Conservation (phyloP, 2,329 filamentous ascomycete species). For the Blastomyces silverae region DNA sequence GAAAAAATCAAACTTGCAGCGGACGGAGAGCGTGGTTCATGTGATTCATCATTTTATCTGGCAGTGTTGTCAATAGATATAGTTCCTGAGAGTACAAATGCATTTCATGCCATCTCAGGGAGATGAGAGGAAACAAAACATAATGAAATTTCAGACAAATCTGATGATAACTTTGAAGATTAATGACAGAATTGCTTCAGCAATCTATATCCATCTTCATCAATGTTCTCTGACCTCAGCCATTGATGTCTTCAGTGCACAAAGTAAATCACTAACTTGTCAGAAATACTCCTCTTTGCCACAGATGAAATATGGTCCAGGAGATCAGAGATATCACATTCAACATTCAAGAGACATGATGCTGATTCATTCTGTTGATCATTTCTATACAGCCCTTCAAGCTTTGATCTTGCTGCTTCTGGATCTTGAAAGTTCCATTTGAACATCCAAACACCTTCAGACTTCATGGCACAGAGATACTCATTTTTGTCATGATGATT, state of each 20-base stretch:
- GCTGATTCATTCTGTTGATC: not conserved
- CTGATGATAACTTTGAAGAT: not conserved
- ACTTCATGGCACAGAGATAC: conserved; percentile 8
- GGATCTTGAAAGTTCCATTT: conserved; percentile 6
- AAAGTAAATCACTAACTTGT: not conserved
- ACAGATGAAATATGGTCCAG: conserved; percentile 3
- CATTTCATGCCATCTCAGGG: not conserved
- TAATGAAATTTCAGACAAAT: not conserved
- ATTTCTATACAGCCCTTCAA: conserved; percentile 1
- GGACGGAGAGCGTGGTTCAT: not conserved
- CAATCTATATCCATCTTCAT: not conserved
- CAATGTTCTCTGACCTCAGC: conserved; percentile 2
- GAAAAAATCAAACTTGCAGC: conserved; percentile 3
- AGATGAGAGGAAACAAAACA: not conserved
- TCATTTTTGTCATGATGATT: not conserved
- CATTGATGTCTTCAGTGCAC: conserved; percentile 1
- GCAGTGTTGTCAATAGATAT: not conserved
- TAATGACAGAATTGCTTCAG: not conserved
- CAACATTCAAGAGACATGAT: conserved; percentile 1
- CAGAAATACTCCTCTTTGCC: conserved; percentile 5
- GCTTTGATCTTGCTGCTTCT: conserved; percentile 7
- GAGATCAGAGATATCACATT: not conserved
- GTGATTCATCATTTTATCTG: conserved; percentile 1
- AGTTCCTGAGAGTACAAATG: conserved; percentile 3
- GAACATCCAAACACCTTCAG: not conserved